Conservation (phyloP, 108 stramenopile genomes). For the Skeletonema costatum region DNA sequence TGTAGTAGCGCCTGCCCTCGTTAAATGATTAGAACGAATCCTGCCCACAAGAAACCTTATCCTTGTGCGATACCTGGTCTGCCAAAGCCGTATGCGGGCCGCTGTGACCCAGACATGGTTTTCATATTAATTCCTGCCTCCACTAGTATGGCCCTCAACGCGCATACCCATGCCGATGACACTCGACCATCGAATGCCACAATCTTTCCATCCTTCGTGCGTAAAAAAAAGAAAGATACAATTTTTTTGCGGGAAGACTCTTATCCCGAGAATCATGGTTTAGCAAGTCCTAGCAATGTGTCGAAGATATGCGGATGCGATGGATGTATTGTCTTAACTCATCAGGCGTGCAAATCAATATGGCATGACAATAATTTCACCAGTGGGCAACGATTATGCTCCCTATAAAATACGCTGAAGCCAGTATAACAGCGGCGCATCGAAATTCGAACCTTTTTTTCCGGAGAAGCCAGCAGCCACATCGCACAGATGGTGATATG, state of each 20-base stretch:
- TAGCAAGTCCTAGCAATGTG: too few species aligned
- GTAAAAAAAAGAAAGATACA: background rate
- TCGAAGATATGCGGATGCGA: too few species aligned
- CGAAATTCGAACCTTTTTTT: background rate
- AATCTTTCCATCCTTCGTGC: too few species aligned
- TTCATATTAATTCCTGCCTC: background rate
- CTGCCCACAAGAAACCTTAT: conserved; percentile 9
- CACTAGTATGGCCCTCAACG: too few species aligned
- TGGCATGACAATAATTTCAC: background rate
- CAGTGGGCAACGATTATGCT: conserved; percentile 15
- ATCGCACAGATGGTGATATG: background rate
- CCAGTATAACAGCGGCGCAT: conserved; percentile 25
- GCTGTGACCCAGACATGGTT: background rate
- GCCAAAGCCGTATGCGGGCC: conserved; percentile 23
- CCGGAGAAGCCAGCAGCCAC: background rate
- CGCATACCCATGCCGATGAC: too few species aligned
- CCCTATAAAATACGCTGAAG: conserved; percentile 43
- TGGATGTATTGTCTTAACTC: too few species aligned
- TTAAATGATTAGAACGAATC: conserved; percentile 3
- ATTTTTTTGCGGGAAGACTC: too few species aligned
- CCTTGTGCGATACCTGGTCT: conserved; percentile 23
- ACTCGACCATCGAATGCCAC: too few species aligned
- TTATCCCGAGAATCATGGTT: too few species aligned
- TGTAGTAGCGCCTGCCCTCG: background rate
- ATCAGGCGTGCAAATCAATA: too few species aligned